These are phyloP conservation scores for Ammopiptanthus mongolicus DNA, from an alignment of 306 rosid genomes.

Conservation along the genomic window DNA sequence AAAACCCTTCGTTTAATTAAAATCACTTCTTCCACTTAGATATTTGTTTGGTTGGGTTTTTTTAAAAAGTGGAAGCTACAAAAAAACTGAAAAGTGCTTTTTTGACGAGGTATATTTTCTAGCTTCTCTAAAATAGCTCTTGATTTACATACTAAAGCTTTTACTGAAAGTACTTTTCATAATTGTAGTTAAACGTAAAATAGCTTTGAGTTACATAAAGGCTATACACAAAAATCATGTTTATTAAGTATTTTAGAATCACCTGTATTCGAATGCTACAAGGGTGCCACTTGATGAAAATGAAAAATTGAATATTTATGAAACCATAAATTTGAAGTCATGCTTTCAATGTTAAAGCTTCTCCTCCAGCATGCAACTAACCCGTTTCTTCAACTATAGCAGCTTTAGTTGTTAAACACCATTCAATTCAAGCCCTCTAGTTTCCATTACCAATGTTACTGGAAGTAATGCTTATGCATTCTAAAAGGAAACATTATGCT, in stretches of 20 bases:
- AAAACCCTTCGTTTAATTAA: too few species aligned
- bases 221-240: too few species aligned
- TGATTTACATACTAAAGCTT: too few species aligned
- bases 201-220: too few species aligned
- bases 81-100: too few species aligned
- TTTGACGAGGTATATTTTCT: too few species aligned
- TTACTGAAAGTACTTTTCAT: too few species aligned
- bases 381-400: neutral
- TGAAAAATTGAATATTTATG: neutral
- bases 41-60: too few species aligned
- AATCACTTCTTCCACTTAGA: too few species aligned
- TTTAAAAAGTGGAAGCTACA: too few species aligned
- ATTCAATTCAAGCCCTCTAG: neutral
- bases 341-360: neutral
- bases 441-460: slow-evolving; percentile 8
- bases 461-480: slow-evolving; percentile 5
- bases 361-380: neutral
- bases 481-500: slow-evolving; percentile 21
- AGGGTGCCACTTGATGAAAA: neutral
- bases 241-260: neutral
- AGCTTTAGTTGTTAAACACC: neutral
- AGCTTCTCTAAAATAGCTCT: too few species aligned
- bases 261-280: neutral
- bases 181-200: too few species aligned
- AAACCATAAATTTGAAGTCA: neutral